Base-by-base conservation (phyloP, 306 rosid genomes). In the Ceratonia siliqua region DNA sequence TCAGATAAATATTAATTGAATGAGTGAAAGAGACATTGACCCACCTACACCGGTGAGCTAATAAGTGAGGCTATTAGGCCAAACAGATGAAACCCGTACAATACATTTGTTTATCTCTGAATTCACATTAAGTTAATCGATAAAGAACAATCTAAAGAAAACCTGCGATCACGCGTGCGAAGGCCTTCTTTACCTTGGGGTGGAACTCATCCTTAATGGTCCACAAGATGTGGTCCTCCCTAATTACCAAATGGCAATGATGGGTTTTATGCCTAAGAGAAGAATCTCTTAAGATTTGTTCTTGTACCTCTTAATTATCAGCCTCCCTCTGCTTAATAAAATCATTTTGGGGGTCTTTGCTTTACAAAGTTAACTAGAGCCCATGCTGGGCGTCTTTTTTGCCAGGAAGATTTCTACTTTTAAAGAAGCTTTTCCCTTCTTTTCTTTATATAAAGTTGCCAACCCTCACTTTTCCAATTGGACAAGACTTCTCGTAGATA, bases 231-330 rank as follows among this genome's bases (percentile, higher is more conserved):
- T 79, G 87, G 89, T 82, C 89, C 91, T 70, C 5, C 38, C 53
- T 77, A 63, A 76, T 70, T 74, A 70, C n/a, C n/a, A n/a, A n/a
- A n/a, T n/a, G n/a, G 70, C 88, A 84, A 84, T 84, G 87, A 82
- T 87, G 83, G 77, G 78, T 24, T 43, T 70, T 81, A 77, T 55
- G 70, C 61, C 67, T 62, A 24, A 62, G 65, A 75, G 52, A 59
- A 72, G 81, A 82, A 79, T 77, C 85, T 82, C 68, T 2, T 28
- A 53, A 58, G 82, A 85, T 82, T 6, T 64, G 36, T 64, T 41
- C 58, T 46, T 46, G 8, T 27, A 17, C 39, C 24, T 17, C 70
- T 63, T 63, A 27, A 9, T 21, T 15, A 7, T 27, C 18, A n/a
- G n/a, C n/a, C 21, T 11, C 14, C 12, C 2, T 36, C 32, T 9